phyloP scores from a whole-genome alignment of 768 basidiomycete genomes.

The Hygrophorus russula region DNA sequence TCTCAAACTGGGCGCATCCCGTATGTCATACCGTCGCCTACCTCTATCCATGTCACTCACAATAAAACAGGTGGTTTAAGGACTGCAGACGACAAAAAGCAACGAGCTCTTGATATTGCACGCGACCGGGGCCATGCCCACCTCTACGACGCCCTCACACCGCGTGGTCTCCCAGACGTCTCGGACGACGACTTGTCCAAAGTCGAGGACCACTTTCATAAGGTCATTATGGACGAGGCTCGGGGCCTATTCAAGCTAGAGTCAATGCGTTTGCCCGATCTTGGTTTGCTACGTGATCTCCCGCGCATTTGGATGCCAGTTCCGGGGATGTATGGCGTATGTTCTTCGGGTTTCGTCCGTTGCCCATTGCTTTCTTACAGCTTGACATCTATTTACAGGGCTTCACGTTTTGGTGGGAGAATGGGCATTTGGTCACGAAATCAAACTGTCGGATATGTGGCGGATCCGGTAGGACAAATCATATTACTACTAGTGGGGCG shows the following conservation, averaged over 20 bases:
- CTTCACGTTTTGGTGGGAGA: conserved; percentile 4
- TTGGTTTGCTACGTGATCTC: background rate
- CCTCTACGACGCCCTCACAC: background rate
- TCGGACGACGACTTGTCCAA: background rate
- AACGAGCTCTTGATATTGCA: conserved; percentile 2
- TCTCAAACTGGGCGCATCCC: background rate
- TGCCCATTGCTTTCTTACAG: background rate
- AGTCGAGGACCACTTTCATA: conserved; percentile 2
- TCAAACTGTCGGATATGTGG: background rate
- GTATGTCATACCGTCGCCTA: background rate
- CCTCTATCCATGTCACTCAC: background rate
- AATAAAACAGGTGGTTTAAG: background rate
- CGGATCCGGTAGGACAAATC: conserved; percentile 4
- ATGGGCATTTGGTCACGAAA: conserved; percentile 1
- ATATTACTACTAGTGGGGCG: conserved; percentile 1
- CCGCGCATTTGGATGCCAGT: conserved; percentile 1
- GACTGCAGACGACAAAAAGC: conserved; percentile 1
- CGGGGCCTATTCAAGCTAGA: background rate
- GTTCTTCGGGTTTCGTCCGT: background rate
- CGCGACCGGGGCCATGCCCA: background rate
- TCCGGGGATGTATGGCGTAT: conserved; percentile 2
- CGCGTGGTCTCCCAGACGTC: background rate
- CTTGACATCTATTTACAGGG: background rate
- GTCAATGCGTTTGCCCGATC: conserved; percentile 1
- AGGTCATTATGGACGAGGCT: conserved; percentile 1